A percentile compares a stretch with the other conserved stretches of the same genome.
Conservation (phyloP, 331 rosid species). For the Quercus tomentella region DNA sequence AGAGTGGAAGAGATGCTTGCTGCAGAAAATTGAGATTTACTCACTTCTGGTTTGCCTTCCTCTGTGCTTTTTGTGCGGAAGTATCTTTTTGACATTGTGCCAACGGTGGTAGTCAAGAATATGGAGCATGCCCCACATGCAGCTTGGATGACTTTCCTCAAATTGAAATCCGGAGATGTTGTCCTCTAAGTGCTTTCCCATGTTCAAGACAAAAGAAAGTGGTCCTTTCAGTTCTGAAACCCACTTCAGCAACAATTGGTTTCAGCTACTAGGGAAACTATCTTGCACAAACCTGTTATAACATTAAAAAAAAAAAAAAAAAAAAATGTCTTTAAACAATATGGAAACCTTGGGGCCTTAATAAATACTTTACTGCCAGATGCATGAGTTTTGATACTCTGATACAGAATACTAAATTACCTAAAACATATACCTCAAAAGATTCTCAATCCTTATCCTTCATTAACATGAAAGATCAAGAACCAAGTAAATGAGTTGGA, state of each 20-base stretch:
- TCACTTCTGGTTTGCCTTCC: slow-evolving; percentile 46
- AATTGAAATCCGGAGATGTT: slow-evolving; percentile 24
- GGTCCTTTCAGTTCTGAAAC: not conserved
- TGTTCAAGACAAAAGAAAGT: slow-evolving; percentile 4
- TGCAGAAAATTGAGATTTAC: slow-evolving; percentile 19
- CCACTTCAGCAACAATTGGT: slow-evolving; percentile 17
- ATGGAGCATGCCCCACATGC: slow-evolving; percentile 40
- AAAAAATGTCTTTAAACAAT: not conserved
- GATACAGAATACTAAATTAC: not conserved
- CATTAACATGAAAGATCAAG: not conserved
- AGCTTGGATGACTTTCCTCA: slow-evolving; percentile 32
- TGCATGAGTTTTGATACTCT: not conserved
- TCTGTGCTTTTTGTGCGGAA: slow-evolving; percentile 43
- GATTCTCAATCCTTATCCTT: not conserved
- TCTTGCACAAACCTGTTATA: slow-evolving; percentile 31
- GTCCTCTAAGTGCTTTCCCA: slow-evolving; percentile 35
- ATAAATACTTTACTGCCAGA: not conserved
- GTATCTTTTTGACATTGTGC: slow-evolving; percentile 53
- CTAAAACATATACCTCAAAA: not conserved
- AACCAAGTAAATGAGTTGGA: not conserved
- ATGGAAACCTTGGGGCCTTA: not conserved
- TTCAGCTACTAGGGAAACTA: slow-evolving; percentile 27
- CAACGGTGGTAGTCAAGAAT: slow-evolving; percentile 55
- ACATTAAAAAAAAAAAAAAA: not conserved
- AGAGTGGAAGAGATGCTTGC: not conserved